Evolutionary conservation across 192 early-diverging fungal species (phyloP).

Genomic region (Coemansia aciculifera): DNA sequence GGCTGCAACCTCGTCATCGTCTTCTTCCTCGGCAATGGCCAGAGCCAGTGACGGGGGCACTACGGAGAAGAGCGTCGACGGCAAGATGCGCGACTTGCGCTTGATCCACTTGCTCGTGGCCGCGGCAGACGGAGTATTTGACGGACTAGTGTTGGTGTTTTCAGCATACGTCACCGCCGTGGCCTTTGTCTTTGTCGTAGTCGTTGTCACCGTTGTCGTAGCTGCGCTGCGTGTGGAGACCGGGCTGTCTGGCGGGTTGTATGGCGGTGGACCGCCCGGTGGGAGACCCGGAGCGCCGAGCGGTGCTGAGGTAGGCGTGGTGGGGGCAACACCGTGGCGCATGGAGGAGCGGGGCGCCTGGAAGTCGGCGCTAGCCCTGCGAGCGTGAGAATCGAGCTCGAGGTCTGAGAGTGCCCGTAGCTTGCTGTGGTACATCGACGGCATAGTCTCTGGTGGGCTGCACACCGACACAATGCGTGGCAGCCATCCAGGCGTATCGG

Average conservation of each 20-base stretch:
- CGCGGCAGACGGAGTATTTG: background rate
- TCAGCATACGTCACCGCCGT: background rate
- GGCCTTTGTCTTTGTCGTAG: slow-evolving; percentile 5
- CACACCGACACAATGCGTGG: slow-evolving; percentile 46
- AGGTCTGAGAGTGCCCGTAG: slow-evolving; percentile 28
- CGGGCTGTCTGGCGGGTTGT: background rate
- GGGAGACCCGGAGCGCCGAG: background rate
- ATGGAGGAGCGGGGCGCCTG: background rate
- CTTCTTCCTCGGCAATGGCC: slow-evolving; percentile 11
- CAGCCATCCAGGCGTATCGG: slow-evolving; percentile 43
- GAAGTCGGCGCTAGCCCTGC: slow-evolving; percentile 3
- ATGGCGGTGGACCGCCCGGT: background rate
- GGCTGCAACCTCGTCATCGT: slow-evolving; percentile 27
- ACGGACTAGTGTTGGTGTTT: slow-evolving; percentile 15
- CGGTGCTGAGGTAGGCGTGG: slow-evolving; percentile 1
- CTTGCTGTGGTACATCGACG: slow-evolving; percentile 20
- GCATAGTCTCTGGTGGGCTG: slow-evolving; percentile 23
- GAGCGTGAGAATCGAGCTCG: slow-evolving; percentile 1
- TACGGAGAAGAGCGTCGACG: slow-evolving; percentile 29
- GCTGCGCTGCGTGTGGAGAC: background rate
- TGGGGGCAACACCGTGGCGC: background rate
- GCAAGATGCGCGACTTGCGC: slow-evolving; percentile 51
- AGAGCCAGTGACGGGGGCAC: background rate
- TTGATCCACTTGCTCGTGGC: slow-evolving; percentile 42
- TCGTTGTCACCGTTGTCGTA: background rate